These are phyloP conservation scores for Pseudocercospora eumusae DNA, from an alignment of 2,329 filamentous ascomycete genomes.

Conservation along the genomic window DNA sequence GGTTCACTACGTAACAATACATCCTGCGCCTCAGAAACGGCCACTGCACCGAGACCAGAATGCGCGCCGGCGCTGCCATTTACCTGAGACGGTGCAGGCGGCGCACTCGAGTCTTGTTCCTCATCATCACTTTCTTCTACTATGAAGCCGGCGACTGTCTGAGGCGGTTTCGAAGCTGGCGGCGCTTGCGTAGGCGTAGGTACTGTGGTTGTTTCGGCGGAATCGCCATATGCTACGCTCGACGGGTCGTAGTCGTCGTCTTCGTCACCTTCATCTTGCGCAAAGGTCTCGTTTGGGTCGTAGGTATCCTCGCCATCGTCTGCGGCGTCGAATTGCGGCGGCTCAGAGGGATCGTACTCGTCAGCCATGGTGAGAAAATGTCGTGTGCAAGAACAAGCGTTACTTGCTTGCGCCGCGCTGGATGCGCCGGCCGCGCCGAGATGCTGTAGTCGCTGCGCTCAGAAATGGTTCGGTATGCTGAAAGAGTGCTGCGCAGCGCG, in stretches of 20 bases:
- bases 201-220: conserved; percentile 8
- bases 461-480: background rate
- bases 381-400: conserved; percentile 9
- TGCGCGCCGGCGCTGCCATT: conserved; percentile 33
- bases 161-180: conserved; percentile 39
- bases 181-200: conserved; percentile 37
- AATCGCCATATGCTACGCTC: conserved; percentile 33
- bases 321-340: conserved; percentile 30
- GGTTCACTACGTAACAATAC: conserved; percentile 59
- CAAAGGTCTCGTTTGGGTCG: conserved; percentile 33
- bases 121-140: conserved; percentile 64
- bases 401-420: background rate
- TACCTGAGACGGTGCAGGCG: conserved; percentile 31
- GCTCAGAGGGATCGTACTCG: conserved; percentile 41
- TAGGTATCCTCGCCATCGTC: conserved; percentile 40
- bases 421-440: background rate
- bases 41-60: background rate
- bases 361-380: conserved; percentile 46
- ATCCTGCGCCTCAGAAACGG: conserved; percentile 46
- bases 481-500: background rate
- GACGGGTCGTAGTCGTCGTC: conserved; percentile 42
- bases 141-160: conserved; percentile 56
- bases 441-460: background rate
- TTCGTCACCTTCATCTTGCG: conserved; percentile 33
- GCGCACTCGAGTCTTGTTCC: conserved; percentile 38